phyloP scores from a whole-genome alignment of 257 asterid genomes.

The Forsythia suspensa region DNA sequence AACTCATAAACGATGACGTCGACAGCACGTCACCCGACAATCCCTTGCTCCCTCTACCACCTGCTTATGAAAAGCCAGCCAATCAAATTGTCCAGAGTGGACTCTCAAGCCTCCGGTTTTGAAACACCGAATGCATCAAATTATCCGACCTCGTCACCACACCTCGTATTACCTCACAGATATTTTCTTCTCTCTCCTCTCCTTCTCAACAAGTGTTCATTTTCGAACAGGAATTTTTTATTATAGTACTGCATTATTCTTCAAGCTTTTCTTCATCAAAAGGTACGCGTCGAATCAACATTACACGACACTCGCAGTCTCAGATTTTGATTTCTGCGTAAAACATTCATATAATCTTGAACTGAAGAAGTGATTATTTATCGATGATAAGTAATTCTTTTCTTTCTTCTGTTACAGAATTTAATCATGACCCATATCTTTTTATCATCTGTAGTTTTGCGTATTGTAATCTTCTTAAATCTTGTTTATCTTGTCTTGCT shows the following conservation, averaged over 20 bases:
- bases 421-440: neutral
- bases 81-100: neutral
- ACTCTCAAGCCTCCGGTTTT: neutral
- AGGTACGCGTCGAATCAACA: neutral
- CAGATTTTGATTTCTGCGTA: neutral
- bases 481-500: neutral
- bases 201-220: neutral
- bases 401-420: neutral
- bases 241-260: neutral
- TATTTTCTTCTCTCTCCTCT: constrained; percentile 5
- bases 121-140: neutral
- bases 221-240: neutral
- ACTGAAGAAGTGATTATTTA: neutral
- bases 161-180: neutral
- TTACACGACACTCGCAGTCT: neutral
- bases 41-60: too few relatives aligned
- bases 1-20: neutral
- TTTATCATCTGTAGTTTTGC: neutral
- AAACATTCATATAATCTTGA: neutral
- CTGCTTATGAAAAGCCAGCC: neutral
- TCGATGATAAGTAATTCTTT: neutral
- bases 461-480: neutral
- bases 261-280: neutral
- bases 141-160: neutral
- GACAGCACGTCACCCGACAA: neutral